A percentile compares a stretch with the other conserved stretches of the same genome.
phyloP scores from a whole-genome alignment of 805 yeast genomes.

The Candida succiphila region DNA sequence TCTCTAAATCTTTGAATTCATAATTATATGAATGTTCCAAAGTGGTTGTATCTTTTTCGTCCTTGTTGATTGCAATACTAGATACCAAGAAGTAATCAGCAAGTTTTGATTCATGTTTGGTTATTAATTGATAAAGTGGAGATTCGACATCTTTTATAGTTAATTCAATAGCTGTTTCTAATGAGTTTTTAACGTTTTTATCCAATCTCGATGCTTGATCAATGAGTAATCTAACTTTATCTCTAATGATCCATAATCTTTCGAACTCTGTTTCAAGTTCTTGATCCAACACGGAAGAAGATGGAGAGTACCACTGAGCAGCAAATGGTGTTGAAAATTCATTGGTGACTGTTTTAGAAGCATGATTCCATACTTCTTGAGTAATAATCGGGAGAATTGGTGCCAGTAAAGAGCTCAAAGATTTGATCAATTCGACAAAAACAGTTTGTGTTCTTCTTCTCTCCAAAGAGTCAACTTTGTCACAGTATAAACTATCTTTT shows the following conservation, averaged over 20 bases:
- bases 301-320: conserved; percentile 31
- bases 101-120: conserved; percentile 30
- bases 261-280: conserved; percentile 34
- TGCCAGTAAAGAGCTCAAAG: conserved; percentile 57
- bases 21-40: conserved; percentile 15
- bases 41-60: conserved; percentile 1
- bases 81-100: conserved; percentile 60
- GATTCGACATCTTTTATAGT: conserved; percentile 5
- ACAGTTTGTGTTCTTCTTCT: conserved; percentile 61
- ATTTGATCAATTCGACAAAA: conserved; percentile 43
- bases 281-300: conserved; percentile 23
- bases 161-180: conserved; percentile 44
- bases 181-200: conserved; percentile 40
- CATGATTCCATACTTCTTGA: conserved; percentile 78
- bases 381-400: conserved; percentile 80
- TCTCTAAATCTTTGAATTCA: conserved; percentile 16
- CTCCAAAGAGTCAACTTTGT: conserved; percentile 30
- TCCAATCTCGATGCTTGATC: conserved; percentile 49
- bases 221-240: conserved; percentile 36
- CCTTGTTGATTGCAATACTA: conserved; percentile 29
- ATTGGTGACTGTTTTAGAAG: conserved; percentile 25
- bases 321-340: conserved; percentile 34
- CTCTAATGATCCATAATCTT: conserved; percentile 36
- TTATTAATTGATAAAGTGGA: conserved; percentile 8
- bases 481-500: conserved; percentile 82